Evolutionary conservation across 495 filamentous ascomycete genomes (phyloP).

Genomic region (Penicillium antarcticum): DNA sequence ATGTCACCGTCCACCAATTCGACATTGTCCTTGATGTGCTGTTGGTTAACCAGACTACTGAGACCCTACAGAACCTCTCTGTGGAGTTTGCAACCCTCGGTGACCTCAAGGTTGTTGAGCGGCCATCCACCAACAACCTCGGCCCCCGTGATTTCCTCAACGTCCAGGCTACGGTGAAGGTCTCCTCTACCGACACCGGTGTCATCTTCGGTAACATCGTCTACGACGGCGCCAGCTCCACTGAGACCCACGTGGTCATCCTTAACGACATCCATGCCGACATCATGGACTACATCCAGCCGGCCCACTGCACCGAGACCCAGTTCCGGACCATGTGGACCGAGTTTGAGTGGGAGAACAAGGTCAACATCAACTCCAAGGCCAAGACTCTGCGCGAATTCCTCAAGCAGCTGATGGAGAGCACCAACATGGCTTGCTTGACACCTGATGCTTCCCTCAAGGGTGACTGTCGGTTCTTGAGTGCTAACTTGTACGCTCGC

Average conservation of each 20-base stretch:
- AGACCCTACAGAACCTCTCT: constrained; percentile 94
- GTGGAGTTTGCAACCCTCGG: constrained; percentile 98
- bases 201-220: constrained; percentile 99
- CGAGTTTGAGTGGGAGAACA: constrained; percentile 99
- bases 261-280: constrained; percentile 98
- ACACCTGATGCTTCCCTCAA: constrained; percentile 95
- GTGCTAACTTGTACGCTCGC: constrained; percentile 93
- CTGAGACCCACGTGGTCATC: constrained; percentile 96
- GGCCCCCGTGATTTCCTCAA: constrained; percentile 95
- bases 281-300: constrained; percentile 99
- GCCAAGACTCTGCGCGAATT: constrained; percentile 90
- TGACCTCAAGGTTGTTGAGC: constrained; percentile 96
- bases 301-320: constrained; percentile 92
- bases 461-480: constrained; percentile 97
- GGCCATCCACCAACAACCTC: constrained; percentile 92
- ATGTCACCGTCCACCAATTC: constrained; percentile 98
- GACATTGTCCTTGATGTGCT: constrained; percentile 98
- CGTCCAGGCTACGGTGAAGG: constrained; percentile 98
- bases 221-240: constrained; percentile 93
- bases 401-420: constrained; percentile 91
- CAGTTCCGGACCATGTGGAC: constrained; percentile 99
- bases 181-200: constrained; percentile 95
- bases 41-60: constrained; percentile 94
- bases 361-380: constrained; percentile 99
- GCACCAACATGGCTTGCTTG: constrained; percentile 97